Evolutionary conservation across 768 basidiomycete species (phyloP).

Genomic region (Lactarius vividus): DNA sequence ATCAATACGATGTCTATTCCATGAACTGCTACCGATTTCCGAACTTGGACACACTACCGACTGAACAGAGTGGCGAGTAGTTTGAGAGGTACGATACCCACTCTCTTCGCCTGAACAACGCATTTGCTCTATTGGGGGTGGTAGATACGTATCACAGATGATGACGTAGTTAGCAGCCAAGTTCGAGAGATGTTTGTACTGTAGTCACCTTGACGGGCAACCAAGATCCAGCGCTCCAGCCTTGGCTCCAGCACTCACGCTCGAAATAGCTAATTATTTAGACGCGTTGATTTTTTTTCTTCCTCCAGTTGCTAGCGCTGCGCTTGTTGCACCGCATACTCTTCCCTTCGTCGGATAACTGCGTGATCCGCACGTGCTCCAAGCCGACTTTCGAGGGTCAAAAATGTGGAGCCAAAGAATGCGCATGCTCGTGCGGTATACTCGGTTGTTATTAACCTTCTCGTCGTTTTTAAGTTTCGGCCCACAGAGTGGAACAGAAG

Average conservation of each 20-base stretch:
- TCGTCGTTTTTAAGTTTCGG: no score
- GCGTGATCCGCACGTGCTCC: background rate
- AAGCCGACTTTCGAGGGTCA: background rate
- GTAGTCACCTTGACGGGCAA: background rate
- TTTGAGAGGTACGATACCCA: background rate
- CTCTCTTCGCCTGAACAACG: background rate
- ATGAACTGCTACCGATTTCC: no score
- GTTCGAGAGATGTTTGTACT: background rate
- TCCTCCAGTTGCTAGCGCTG: no score
- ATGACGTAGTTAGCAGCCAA: no score
- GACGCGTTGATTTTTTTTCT: no score
- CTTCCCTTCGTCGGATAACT: no score
- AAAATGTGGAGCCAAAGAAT: background rate
- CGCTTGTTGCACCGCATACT: no score
- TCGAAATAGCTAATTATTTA: no score
- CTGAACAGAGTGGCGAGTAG: background rate
- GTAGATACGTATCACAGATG: no score
- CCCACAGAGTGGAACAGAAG: no score
- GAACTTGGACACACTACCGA: background rate
- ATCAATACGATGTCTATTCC: background rate
- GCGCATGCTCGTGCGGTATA: background rate
- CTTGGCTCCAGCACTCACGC: background rate
- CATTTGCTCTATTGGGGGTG: background rate
- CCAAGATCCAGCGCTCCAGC: no score
- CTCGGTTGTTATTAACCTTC: background rate